These are phyloP conservation scores for Boletus vinaceobasis DNA, from an alignment of 768 basidiomycete genomes.

Conservation along the genomic window DNA sequence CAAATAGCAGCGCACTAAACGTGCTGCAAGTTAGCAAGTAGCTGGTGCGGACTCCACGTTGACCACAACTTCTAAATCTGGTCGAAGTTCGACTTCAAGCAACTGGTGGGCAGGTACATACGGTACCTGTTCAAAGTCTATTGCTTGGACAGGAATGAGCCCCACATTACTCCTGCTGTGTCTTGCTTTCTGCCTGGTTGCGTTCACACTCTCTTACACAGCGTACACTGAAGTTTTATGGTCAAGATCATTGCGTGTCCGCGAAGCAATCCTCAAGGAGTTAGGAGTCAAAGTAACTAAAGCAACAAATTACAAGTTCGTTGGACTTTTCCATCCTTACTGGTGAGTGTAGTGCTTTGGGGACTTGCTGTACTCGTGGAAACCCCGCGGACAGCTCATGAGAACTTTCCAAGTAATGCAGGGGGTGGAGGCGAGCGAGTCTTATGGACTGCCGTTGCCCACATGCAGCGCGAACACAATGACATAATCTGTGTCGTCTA, in stretches of 20 bases:
- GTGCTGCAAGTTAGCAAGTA: no score
- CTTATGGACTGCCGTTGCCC: conserved; percentile 84
- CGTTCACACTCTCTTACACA: conserved; percentile 17
- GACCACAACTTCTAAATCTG: background rate
- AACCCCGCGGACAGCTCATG: conserved; percentile 29
- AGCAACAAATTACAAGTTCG: conserved; percentile 34
- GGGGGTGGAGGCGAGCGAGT: conserved; percentile 97
- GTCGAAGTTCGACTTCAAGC: background rate
- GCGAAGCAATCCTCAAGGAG: conserved; percentile 20
- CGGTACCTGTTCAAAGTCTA: background rate
- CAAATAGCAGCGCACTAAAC: no score
- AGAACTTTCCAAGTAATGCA: conserved; percentile 66
- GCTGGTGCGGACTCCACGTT: conserved; percentile 4
- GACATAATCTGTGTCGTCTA: conserved; percentile 78
- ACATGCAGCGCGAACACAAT: conserved; percentile 65
- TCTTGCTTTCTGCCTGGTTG: conserved; percentile 8
- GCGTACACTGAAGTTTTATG: conserved; percentile 22
- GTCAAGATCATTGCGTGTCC: conserved; percentile 20
- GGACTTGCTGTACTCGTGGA: background rate
- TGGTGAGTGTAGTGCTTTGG: conserved; percentile 53
- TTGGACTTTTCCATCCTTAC: conserved; percentile 95
- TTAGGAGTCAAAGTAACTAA: conserved; percentile 4
- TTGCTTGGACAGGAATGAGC: conserved; percentile 10
- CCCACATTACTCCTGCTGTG: conserved; percentile 13
- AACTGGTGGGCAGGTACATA: background rate